Evolutionary conservation across 1,284 basidiomycete genomes (phyloP).

Genomic region (Ceratobasidium sp.): DNA sequence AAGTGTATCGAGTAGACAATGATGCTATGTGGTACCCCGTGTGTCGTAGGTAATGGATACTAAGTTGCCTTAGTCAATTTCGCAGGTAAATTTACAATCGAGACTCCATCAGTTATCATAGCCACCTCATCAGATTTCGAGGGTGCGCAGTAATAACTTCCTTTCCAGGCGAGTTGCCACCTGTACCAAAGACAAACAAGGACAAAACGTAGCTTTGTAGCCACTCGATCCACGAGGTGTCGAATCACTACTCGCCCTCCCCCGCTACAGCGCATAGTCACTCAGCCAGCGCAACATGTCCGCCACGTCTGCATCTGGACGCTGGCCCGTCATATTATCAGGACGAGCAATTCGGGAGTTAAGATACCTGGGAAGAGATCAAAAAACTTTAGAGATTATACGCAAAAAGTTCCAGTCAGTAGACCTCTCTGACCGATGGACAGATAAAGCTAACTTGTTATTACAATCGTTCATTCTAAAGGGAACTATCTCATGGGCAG

Average conservation of each 20-base stretch:
- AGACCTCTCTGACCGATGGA: background rate
- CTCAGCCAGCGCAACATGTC: constrained; percentile 12
- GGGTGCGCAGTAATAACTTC: background rate
- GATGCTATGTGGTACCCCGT: too few relatives aligned
- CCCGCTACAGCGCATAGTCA: background rate
- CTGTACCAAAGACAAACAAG: constrained; percentile 1
- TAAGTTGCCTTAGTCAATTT: too few relatives aligned
- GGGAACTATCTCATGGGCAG: constrained; percentile 28
- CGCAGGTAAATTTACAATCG: too few relatives aligned
- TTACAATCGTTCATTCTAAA: background rate
- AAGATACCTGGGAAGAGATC: background rate
- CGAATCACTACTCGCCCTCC: background rate
- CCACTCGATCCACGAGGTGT: background rate
- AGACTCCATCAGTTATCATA: too few relatives aligned
- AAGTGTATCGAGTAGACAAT: too few relatives aligned
- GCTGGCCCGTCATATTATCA: constrained; percentile 30
- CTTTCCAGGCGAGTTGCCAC: background rate
- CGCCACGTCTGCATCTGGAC: constrained; percentile 2
- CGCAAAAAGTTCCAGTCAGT: constrained; percentile 29
- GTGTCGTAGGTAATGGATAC: too few relatives aligned
- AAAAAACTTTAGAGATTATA: constrained; percentile 18
- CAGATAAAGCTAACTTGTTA: background rate
- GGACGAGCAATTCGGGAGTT: constrained; percentile 17
- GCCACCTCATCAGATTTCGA: background rate
- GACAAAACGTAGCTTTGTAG: background rate